A percentile compares a stretch with the other conserved stretches of the same genome.
These are phyloP conservation scores for Vishniacozyma victoriae DNA, from an alignment of 768 basidiomycete genomes.

Conservation along the genomic window DNA sequence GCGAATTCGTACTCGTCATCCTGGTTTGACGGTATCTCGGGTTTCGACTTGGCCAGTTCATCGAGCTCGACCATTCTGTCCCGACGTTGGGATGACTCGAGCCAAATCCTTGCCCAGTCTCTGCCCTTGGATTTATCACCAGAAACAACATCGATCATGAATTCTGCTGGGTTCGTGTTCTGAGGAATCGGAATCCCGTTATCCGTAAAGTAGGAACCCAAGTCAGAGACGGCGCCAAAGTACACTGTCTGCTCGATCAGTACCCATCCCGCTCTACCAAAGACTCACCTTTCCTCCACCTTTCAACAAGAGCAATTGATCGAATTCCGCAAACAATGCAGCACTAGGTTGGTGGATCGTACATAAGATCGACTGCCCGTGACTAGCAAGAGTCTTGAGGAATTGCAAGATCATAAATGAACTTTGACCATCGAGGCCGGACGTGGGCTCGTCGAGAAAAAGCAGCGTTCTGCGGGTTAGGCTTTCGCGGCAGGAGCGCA, in stretches of 20 bases:
- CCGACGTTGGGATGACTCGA: slow-evolving; percentile 58
- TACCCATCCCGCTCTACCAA: neutral
- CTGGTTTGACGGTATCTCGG: slow-evolving; percentile 30
- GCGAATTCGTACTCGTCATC: slow-evolving; percentile 46
- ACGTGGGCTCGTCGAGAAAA: slow-evolving; percentile 50
- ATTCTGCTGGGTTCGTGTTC: slow-evolving; percentile 64
- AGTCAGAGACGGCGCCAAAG: slow-evolving; percentile 57
- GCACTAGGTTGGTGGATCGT: slow-evolving; percentile 58
- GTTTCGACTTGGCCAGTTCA: slow-evolving; percentile 41
- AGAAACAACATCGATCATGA: slow-evolving; percentile 55
- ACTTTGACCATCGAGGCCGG: slow-evolving; percentile 64
- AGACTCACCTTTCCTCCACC: slow-evolving; percentile 59
- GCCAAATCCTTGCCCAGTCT: slow-evolving; percentile 81
- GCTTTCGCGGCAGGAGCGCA: neutral
- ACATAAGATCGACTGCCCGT: slow-evolving; percentile 79
- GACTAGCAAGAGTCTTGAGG: slow-evolving; percentile 65
- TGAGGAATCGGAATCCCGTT: slow-evolving; percentile 58
- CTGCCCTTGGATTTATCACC: slow-evolving; percentile 59
- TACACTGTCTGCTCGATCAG: slow-evolving; percentile 47
- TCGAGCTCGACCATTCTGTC: slow-evolving; percentile 49
- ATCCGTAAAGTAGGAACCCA: slow-evolving; percentile 67
- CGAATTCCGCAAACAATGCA: slow-evolving; percentile 72
- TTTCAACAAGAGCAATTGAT: slow-evolving; percentile 64
- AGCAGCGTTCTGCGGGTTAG: slow-evolving; percentile 25
- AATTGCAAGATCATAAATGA: slow-evolving; percentile 69